Percentiles rank a stretch among this genome's conserved stretches.
phyloP scores from a whole-genome alignment of 257 asterid genomes.

The Salvia rosmarinus region DNA sequence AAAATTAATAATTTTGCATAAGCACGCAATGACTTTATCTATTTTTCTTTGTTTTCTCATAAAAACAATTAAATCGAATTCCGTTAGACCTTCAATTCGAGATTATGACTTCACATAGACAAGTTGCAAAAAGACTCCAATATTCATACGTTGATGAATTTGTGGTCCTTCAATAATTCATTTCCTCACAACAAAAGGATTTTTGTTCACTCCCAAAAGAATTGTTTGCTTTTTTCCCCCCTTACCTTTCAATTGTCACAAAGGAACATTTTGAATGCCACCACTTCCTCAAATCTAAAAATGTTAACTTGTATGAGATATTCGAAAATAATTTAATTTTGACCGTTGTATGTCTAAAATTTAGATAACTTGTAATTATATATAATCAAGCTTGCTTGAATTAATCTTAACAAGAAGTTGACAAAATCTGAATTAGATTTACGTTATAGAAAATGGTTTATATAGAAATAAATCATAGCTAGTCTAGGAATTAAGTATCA shows the following conservation, averaged over 20 bases:
- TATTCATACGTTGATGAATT: constrained; percentile 25
- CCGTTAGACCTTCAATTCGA: constrained; percentile 42
- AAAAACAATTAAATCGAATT: constrained; percentile 32
- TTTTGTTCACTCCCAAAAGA: constrained; percentile 32
- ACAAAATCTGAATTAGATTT: too few species aligned
- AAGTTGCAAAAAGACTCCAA: constrained; percentile 37
- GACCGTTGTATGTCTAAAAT: too few species aligned
- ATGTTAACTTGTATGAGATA: not conserved
- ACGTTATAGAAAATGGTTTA: too few species aligned
- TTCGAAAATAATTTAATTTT: not conserved
- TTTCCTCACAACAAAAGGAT: constrained; percentile 28
- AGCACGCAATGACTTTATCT: constrained; percentile 31
- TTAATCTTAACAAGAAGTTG: too few species aligned
- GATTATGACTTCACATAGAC: constrained; percentile 53
- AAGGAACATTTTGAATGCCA: constrained; percentile 26
- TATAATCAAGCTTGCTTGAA: too few species aligned
- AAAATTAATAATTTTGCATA: constrained; percentile 38
- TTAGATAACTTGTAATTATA: too few species aligned
- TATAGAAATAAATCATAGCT: too few species aligned
- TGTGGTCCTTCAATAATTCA: constrained; percentile 59
- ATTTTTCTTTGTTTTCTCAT: constrained; percentile 32
- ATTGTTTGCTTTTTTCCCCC: constrained; percentile 30
- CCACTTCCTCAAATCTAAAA: constrained; percentile 35
- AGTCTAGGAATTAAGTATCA: too few species aligned
- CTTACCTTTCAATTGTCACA: constrained; percentile 35